Percentiles rank a stretch among this genome's conserved stretches.
Evolutionary conservation across 2,329 filamentous ascomycete species (phyloP).

Genomic region (Dactylellina drechsleri): DNA sequence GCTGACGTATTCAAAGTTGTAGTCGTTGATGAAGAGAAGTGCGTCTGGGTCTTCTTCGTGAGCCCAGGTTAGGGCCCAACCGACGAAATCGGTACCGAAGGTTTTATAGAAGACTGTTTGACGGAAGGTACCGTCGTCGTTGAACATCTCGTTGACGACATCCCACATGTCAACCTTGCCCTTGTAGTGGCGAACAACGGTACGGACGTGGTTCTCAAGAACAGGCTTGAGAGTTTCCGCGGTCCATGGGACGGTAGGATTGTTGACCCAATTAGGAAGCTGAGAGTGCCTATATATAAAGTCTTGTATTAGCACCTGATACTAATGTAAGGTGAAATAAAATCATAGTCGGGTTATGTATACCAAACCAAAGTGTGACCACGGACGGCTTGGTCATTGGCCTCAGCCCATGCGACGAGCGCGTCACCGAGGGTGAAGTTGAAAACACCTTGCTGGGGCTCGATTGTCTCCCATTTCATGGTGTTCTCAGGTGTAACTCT

Average conservation of each 20-base stretch:
- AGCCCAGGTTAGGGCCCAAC: constrained; percentile 69
- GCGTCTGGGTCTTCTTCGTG: constrained; percentile 67
- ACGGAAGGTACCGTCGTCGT: constrained; percentile 69
- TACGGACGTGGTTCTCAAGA: constrained; percentile 70
- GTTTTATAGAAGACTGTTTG: constrained; percentile 68
- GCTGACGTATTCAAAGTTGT: constrained; percentile 69
- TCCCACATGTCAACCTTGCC: constrained; percentile 73
- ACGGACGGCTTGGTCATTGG: constrained; percentile 67
- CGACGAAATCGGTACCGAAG: constrained; percentile 69
- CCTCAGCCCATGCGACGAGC: constrained; percentile 65
- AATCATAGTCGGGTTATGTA: constrained; percentile 38
- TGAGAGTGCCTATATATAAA: constrained; percentile 53
- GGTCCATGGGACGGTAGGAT: constrained; percentile 49
- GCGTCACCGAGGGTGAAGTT: constrained; percentile 70
- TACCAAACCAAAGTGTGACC: constrained; percentile 68
- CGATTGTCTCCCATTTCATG: constrained; percentile 71
- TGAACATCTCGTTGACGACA: constrained; percentile 72
- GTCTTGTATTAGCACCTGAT: too few species aligned
- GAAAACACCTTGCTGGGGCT: constrained; percentile 70
- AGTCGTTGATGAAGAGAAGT: constrained; percentile 73
- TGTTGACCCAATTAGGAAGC: constrained; percentile 56
- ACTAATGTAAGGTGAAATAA: background rate
- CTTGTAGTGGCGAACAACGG: constrained; percentile 70
- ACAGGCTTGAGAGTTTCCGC: constrained; percentile 66
- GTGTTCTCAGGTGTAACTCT: constrained; percentile 56